Conservation (phyloP, 345 rosid genomes). For the Citropsis articulata region DNA sequence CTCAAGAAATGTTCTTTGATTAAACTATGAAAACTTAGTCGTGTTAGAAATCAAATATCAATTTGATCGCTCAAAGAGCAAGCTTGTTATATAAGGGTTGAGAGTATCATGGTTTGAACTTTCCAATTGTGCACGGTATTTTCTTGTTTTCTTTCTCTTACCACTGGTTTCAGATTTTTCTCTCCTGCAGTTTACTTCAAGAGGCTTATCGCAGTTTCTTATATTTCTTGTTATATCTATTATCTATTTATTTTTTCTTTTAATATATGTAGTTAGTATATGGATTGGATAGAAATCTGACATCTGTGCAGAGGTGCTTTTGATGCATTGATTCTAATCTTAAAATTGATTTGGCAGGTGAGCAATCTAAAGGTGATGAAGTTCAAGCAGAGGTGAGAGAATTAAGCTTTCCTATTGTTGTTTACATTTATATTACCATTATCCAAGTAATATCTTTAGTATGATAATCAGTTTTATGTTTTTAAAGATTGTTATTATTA, state of each 20-base stretch:
- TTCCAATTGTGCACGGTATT: too few species aligned
- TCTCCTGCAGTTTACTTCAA: neutral
- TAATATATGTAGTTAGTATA: neutral
- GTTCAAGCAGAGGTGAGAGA: constrained; percentile 47
- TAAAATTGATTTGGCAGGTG: constrained; percentile 42
- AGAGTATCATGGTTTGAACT: neutral
- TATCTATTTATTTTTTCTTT: neutral
- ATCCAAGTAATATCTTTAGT: too few species aligned
- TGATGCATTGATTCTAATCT: neutral
- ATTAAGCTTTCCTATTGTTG: neutral
- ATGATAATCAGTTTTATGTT: too few species aligned
- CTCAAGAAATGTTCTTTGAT: neutral
- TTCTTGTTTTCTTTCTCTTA: neutral
- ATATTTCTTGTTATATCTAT: neutral
- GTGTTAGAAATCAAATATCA: neutral
- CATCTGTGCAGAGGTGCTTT: neutral
- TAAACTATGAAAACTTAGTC: neutral
- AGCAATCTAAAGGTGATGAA: constrained; percentile 54
- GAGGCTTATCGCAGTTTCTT: neutral
- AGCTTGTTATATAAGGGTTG: neutral
- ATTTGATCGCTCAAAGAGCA: neutral
- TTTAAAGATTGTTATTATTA: too few species aligned
- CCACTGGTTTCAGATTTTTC: neutral
- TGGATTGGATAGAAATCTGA: neutral
- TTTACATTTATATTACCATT: too few species aligned